Conservation (phyloP, 257 asterid species). For the Solanum sparsipilum region DNA sequence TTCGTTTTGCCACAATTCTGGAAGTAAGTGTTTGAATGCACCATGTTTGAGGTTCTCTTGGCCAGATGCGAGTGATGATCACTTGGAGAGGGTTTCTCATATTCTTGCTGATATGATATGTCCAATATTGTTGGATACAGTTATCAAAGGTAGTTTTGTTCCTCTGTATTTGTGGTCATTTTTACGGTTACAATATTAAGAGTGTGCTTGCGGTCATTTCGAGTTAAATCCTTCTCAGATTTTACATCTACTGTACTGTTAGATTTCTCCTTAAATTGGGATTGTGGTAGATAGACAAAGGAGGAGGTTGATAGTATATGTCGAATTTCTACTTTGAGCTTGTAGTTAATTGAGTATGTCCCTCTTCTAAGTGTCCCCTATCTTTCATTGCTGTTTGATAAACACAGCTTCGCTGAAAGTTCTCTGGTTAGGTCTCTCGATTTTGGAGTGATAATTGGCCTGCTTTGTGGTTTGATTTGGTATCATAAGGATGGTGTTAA, state of each 20-base stretch:
- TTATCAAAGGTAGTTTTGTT: constrained; percentile 61
- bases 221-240: background rate
- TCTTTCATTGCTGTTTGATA: background rate
- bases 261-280: background rate
- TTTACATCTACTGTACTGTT: background rate
- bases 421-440: background rate
- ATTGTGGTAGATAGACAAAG: background rate
- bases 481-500: background rate
- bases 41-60: constrained; percentile 78
- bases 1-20: constrained; percentile 43
- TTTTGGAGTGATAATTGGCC: background rate
- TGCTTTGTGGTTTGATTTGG: background rate
- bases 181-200: background rate
- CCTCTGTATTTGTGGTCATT: background rate
- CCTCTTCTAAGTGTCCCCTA: background rate
- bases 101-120: constrained; percentile 60
- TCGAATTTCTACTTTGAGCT: background rate
- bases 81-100: constrained; percentile 48
- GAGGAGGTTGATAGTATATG: background rate
- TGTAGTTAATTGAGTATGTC: background rate
- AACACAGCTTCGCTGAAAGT: background rate
- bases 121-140: constrained; percentile 70
- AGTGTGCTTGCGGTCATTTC: background rate
- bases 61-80: constrained; percentile 36
- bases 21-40: constrained; percentile 29